Percentiles rank a stretch among this genome's conserved stretches.
phyloP scores from a whole-genome alignment of 2,329 filamentous ascomycete genomes.

The Aulographum hederae region DNA sequence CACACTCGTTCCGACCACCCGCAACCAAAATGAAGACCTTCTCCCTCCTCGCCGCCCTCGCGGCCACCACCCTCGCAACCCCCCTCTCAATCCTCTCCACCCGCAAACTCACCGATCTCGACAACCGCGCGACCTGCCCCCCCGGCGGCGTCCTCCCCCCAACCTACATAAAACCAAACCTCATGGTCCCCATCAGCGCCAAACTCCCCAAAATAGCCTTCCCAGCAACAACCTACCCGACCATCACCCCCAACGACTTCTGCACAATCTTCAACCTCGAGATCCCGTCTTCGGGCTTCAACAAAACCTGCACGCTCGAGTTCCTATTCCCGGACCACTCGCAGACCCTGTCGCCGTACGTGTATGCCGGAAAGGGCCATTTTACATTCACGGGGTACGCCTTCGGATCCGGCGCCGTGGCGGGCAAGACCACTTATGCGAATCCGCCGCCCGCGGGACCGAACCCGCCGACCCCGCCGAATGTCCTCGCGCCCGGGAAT shows the following conservation, averaged over 20 bases:
- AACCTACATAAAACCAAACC: constrained; percentile 8
- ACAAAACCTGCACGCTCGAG: constrained; percentile 14
- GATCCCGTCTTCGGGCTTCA: constrained; percentile 8
- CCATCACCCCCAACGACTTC: constrained; percentile 11
- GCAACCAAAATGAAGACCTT: constrained; percentile 12
- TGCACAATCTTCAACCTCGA: constrained; percentile 15
- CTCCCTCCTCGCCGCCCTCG: constrained; percentile 14
- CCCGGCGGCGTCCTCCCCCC: constrained; percentile 11
- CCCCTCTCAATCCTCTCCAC: constrained; percentile 16
- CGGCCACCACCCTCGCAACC: constrained; percentile 17
- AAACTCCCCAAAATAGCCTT: constrained; percentile 9
- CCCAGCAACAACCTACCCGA: constrained; percentile 7
- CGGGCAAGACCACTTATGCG: constrained; percentile 10
- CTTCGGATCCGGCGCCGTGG: constrained; percentile 9
- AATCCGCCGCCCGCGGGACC: constrained; percentile 9
- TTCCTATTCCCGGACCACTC: constrained; percentile 11
- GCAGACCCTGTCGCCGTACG: constrained; percentile 1
- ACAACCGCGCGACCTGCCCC: constrained; percentile 10
- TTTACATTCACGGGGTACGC: constrained; percentile 12
- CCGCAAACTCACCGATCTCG: constrained; percentile 8
- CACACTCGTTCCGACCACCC: too few relatives aligned
- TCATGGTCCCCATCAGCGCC: constrained; percentile 10
- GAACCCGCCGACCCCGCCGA: constrained; percentile 8
- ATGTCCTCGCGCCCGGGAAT: constrained; percentile 7
- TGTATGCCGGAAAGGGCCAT: constrained; percentile 7